A percentile compares a stretch with the other conserved stretches of the same genome.
phyloP scores from a whole-genome alignment of 768 basidiomycete genomes.

The Hericium coralloides region DNA sequence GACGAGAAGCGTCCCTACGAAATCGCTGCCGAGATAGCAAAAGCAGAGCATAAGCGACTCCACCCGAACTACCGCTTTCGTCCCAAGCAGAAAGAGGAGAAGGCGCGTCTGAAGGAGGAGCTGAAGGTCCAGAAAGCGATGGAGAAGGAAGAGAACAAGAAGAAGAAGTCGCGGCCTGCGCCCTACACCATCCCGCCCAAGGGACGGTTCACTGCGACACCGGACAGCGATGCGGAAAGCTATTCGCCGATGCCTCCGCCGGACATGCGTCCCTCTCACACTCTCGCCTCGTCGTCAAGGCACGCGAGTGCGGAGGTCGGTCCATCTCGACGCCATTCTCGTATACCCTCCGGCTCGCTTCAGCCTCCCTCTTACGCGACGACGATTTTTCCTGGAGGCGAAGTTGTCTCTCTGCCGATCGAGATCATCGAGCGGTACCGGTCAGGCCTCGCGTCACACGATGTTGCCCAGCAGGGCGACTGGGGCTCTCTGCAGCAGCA shows the following conservation, averaged over 20 bases:
- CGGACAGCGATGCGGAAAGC: neutral
- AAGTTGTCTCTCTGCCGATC: neutral
- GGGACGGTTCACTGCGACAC: neutral
- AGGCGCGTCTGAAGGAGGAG: constrained; percentile 11
- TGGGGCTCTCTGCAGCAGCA: no score
- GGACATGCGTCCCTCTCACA: neutral
- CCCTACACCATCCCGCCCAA: neutral
- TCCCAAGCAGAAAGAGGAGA: constrained; percentile 9
- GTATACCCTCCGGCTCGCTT: neutral
- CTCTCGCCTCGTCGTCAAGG: neutral
- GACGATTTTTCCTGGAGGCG: neutral
- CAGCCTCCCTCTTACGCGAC: neutral
- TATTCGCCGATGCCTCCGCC: neutral
- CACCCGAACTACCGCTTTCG: constrained; percentile 14
- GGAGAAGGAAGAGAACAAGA: constrained; percentile 1
- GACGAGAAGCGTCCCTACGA: constrained; percentile 20
- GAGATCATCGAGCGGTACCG: neutral
- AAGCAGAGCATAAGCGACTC: constrained; percentile 8
- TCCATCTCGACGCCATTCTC: neutral
- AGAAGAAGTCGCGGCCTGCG: neutral
- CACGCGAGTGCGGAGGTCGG: neutral
- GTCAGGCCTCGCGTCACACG: no score
- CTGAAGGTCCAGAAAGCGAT: constrained; percentile 4
- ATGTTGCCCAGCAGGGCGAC: no score
- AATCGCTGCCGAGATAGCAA: constrained; percentile 7